phyloP scores from a whole-genome alignment of 2,329 filamentous ascomycete genomes.

The Xylaria digitata region DNA sequence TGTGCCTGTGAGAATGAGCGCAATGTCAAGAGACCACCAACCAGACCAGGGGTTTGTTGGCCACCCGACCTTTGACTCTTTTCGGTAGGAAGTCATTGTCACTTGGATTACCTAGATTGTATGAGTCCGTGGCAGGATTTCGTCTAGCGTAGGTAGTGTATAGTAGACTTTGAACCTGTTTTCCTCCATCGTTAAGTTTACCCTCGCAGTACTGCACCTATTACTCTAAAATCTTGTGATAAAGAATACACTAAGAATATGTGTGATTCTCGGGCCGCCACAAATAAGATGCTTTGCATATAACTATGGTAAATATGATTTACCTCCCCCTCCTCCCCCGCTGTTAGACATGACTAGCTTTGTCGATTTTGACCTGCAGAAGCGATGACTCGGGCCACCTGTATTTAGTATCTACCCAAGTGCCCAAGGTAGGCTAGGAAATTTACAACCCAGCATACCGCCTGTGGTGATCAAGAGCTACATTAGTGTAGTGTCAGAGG shows the following conservation, averaged over 20 bases:
- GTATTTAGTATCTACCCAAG: too few relatives aligned
- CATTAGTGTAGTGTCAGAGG: too few relatives aligned
- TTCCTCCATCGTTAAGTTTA: background rate
- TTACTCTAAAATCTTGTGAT: background rate
- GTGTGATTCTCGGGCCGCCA: background rate
- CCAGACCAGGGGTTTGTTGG: constrained; percentile 5
- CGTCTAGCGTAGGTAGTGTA: background rate
- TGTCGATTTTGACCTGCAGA: background rate
- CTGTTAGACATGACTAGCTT: background rate
- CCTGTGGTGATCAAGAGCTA: too few relatives aligned
- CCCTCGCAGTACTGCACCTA: background rate
- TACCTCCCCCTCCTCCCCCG: too few relatives aligned
- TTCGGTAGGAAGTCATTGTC: background rate
- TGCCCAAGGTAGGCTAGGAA: too few relatives aligned
- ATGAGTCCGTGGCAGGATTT: too few relatives aligned
- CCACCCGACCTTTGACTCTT: background rate
- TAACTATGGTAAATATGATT: background rate
- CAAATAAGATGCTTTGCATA: background rate
- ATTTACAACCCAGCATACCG: too few relatives aligned
- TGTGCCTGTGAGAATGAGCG: background rate
- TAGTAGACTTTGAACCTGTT: background rate
- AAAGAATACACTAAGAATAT: background rate
- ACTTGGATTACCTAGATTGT: too few relatives aligned
- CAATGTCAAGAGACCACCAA: background rate
- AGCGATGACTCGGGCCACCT: background rate